A percentile compares a stretch with the other conserved stretches of the same genome.
phyloP scores from a whole-genome alignment of 1,139 yeast genomes.

The Candida sp. region DNA sequence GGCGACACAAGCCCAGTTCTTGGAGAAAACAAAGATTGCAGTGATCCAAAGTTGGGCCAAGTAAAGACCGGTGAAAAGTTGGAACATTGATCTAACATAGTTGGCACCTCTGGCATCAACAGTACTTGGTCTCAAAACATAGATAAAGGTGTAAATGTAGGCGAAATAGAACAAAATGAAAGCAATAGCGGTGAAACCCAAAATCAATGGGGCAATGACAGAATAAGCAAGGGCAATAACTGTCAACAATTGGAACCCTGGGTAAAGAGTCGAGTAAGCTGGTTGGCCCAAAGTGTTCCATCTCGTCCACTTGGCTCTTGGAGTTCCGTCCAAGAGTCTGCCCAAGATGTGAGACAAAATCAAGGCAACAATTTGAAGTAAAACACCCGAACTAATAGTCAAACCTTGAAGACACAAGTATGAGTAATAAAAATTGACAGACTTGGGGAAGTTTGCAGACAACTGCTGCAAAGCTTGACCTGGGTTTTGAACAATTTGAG shows the following conservation, averaged over 20 bases:
- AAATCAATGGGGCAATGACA: conserved; percentile 47
- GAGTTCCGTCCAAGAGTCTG: conserved; percentile 48
- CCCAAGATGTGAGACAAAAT: conserved; percentile 52
- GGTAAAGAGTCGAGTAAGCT: conserved; percentile 43
- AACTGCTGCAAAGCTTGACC: conserved; percentile 56
- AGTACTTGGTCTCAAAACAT: conserved; percentile 57
- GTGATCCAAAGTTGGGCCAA: conserved; percentile 67
- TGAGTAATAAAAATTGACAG: conserved; percentile 72
- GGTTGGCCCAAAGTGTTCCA: conserved; percentile 47
- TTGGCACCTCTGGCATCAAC: conserved; percentile 67
- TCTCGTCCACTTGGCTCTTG: conserved; percentile 53
- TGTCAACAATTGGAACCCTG: conserved; percentile 41
- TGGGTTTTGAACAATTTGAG: conserved; percentile 60
- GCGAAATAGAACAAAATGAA: conserved; percentile 57
- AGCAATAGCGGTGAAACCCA: conserved; percentile 52
- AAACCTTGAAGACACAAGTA: conserved; percentile 53
- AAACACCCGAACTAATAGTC: conserved; percentile 39
- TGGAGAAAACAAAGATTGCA: conserved; percentile 71
- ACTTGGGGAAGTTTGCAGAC: conserved; percentile 65
- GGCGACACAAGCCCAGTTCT: conserved; percentile 76
- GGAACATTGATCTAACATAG: conserved; percentile 70
- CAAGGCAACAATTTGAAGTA: conserved; percentile 46
- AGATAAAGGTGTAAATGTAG: conserved; percentile 59
- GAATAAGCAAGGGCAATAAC: conserved; percentile 45
- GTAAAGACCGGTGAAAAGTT: conserved; percentile 67